A percentile compares a stretch with the other conserved stretches of the same genome.
phyloP scores from a whole-genome alignment of 2,329 filamentous ascomycete species.

The Arthrobotrys musiformis region DNA sequence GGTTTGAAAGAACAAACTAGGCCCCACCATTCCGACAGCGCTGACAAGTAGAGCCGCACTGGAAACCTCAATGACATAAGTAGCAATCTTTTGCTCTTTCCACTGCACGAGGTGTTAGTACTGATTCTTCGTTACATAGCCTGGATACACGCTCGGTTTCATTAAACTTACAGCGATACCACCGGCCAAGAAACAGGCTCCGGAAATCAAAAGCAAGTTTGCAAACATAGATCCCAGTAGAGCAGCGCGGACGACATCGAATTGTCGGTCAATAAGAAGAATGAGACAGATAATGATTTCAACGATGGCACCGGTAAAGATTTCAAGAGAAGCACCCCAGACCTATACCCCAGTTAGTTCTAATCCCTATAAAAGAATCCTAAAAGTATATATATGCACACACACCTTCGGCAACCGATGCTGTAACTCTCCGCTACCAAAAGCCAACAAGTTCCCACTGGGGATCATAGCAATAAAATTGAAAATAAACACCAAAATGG shows the following conservation, averaged over 20 bases:
- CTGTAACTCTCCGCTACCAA: constrained; percentile 43
- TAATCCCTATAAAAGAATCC: too few relatives aligned
- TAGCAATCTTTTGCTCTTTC: constrained; percentile 45
- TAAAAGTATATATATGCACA: too few relatives aligned
- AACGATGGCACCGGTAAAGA: constrained; percentile 76
- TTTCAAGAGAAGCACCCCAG: constrained; percentile 70
- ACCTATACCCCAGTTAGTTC: neutral
- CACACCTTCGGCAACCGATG: constrained; percentile 46
- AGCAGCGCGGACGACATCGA: constrained; percentile 80
- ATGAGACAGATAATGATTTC: constrained; percentile 87
- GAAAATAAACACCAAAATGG: constrained; percentile 33
- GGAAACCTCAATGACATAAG: constrained; percentile 43
- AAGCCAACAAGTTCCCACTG: constrained; percentile 41
- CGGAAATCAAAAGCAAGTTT: constrained; percentile 81
- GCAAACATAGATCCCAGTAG: constrained; percentile 85
- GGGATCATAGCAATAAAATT: constrained; percentile 54
- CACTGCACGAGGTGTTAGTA: constrained; percentile 6
- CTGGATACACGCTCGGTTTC: too few relatives aligned
- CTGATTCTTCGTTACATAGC: too few relatives aligned
- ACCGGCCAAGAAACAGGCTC: constrained; percentile 81
- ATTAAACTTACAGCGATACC: constrained; percentile 66
- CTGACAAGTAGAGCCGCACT: constrained; percentile 49
- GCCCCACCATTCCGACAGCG: constrained; percentile 40
- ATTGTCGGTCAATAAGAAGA: constrained; percentile 69
- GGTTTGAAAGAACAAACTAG: constrained; percentile 49